phyloP scores from a whole-genome alignment of 169 alveolate genomes.

The Plasmodium inui region DNA sequence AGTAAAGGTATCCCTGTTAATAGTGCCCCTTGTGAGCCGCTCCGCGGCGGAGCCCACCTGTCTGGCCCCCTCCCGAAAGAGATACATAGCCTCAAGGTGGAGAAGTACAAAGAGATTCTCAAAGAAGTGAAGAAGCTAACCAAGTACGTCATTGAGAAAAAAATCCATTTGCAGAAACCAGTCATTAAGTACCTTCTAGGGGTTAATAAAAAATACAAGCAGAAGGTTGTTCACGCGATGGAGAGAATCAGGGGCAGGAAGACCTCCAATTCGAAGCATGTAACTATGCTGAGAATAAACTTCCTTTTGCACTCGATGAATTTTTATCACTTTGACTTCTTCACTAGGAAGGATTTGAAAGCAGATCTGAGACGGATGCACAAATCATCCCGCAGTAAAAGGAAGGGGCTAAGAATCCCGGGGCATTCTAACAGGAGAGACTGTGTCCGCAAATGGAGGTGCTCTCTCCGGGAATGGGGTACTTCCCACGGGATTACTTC shows the following conservation, averaged over 20 bases:
- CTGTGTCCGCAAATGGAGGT: background rate
- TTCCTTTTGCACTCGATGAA: slow-evolving; percentile 51
- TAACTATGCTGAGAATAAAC: slow-evolving; percentile 14
- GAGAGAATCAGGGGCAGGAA: background rate
- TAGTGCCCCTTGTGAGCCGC: background rate
- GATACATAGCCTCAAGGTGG: background rate
- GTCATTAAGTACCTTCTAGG: slow-evolving; percentile 23
- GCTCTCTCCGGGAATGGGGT: background rate
- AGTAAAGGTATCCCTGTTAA: too few relatives aligned
- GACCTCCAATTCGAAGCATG: background rate
- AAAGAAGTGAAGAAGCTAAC: slow-evolving; percentile 48
- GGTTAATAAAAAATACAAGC: slow-evolving; percentile 35
- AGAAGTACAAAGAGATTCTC: slow-evolving; percentile 32
- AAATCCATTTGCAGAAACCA: slow-evolving; percentile 4
- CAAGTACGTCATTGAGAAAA: slow-evolving; percentile 24
- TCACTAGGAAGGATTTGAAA: slow-evolving; percentile 11
- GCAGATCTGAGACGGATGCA: background rate
- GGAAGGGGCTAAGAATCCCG: slow-evolving; percentile 22
- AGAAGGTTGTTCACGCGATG: background rate
- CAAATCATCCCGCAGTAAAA: background rate
- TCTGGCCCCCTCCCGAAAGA: background rate
- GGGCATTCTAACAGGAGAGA: background rate
- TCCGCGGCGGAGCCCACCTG: background rate
- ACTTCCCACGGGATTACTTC: background rate
- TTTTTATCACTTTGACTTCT: slow-evolving; percentile 29